Percentiles rank a stretch among this genome's conserved stretches.
phyloP scores from a whole-genome alignment of 495 filamentous ascomycete species.

The Penicillium bialowiezense region DNA sequence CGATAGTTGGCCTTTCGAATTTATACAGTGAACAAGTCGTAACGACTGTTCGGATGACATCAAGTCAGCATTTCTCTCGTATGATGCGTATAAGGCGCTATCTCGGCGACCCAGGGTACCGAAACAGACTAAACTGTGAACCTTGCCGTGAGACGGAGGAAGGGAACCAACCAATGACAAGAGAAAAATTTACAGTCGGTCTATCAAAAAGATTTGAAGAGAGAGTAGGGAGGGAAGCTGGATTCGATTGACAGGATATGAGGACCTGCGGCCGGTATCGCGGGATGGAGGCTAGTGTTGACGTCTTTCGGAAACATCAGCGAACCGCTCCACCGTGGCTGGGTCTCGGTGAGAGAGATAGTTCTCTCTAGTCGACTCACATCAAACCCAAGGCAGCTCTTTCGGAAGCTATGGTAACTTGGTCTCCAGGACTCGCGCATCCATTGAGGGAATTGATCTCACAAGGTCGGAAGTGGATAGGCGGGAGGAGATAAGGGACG shows the following conservation, averaged over 20 bases:
- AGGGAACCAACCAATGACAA: constrained; percentile 23
- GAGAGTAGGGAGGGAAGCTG: too few species aligned
- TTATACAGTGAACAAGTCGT: constrained; percentile 18
- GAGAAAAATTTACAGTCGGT: constrained; percentile 17
- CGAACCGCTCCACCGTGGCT: background rate
- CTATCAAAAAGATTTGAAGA: constrained; percentile 7
- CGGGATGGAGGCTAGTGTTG: constrained; percentile 13
- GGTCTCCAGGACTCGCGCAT: constrained; percentile 1
- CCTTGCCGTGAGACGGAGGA: constrained; percentile 14
- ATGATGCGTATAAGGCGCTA: constrained; percentile 14
- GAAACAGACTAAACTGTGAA: constrained; percentile 20
- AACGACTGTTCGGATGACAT: constrained; percentile 27
- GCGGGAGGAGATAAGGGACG: constrained; percentile 43
- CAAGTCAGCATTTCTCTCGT: constrained; percentile 27
- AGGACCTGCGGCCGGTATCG: constrained; percentile 26
- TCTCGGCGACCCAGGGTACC: constrained; percentile 20
- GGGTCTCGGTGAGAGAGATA: too few species aligned
- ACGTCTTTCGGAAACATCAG: constrained; percentile 16
- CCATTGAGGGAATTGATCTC: constrained; percentile 12
- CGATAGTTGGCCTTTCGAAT: background rate
- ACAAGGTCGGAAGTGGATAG: constrained; percentile 18
- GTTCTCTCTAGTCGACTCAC: constrained; percentile 10
- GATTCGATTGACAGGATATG: constrained; percentile 13
- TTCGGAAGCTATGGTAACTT: constrained; percentile 1
- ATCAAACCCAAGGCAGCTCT: background rate